phyloP scores from a whole-genome alignment of 2,329 filamentous ascomycete species.

The Corniculantispora saksenae region DNA sequence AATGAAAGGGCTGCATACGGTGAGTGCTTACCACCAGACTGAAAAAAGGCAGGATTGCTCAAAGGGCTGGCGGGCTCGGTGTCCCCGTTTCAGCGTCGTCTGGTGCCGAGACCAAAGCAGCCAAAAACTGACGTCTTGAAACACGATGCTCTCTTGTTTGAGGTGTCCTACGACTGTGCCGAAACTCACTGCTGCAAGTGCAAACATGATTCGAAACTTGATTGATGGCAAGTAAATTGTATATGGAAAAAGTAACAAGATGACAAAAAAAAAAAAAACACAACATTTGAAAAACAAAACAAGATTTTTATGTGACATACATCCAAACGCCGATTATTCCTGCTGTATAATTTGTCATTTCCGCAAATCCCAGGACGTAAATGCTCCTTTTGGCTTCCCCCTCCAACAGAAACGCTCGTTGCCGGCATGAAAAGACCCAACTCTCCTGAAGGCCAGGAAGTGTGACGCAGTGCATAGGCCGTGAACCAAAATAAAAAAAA shows the following conservation, averaged over 20 bases:
- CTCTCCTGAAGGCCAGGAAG: neutral
- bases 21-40: too few relatives aligned
- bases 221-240: neutral
- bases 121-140: neutral
- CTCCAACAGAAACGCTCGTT: neutral
- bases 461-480: neutral
- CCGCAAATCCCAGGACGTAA: neutral
- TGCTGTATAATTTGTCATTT: neutral
- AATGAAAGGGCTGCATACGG: too few relatives aligned
- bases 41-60: neutral
- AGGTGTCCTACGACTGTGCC: neutral
- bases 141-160: neutral
- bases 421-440: neutral
- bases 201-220: neutral
- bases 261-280: too few relatives aligned
- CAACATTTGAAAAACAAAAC: neutral
- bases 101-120: neutral
- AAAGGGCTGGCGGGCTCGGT: neutral
- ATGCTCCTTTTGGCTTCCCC: neutral
- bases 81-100: neutral
- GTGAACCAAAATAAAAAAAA: neutral
- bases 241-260: neutral
- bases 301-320: neutral
- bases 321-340: conserved; percentile 11
- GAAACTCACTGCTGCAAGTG: neutral